Evolutionary conservation across 2,329 filamentous ascomycete species (phyloP).

Genomic region (Lojkania enalia): DNA sequence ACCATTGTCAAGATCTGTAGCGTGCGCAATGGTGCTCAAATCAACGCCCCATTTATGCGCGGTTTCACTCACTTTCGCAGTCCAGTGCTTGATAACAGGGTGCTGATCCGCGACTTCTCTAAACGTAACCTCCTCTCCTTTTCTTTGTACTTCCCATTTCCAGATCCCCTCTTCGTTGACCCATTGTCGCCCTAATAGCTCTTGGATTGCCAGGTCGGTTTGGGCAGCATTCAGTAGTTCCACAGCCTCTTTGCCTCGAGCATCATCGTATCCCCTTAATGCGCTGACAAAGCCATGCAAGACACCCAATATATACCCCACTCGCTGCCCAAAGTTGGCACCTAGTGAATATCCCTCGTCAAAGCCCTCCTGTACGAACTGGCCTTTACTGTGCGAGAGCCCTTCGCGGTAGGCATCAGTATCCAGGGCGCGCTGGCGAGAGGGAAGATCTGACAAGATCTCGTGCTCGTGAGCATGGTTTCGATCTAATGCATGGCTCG

Average conservation of each 20-base stretch:
- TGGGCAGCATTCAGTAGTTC: constrained; percentile 51
- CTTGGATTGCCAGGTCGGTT: constrained; percentile 62
- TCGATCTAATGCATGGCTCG: neutral
- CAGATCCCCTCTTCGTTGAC: constrained; percentile 73
- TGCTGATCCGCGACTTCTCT: constrained; percentile 63
- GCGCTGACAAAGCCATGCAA: constrained; percentile 71
- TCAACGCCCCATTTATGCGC: neutral
- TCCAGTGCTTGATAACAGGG: constrained; percentile 69
- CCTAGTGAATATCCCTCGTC: constrained; percentile 89
- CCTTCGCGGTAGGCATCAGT: constrained; percentile 92
- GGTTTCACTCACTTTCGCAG: constrained; percentile 38
- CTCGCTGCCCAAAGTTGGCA: constrained; percentile 73
- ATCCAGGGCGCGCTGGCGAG: constrained; percentile 73
- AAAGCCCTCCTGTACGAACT: constrained; percentile 82
- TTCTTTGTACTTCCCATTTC: constrained; percentile 60
- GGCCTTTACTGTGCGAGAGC: constrained; percentile 72
- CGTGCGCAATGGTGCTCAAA: neutral
- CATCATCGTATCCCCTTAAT: constrained; percentile 35
- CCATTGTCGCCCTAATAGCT: constrained; percentile 67
- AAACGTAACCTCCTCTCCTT: constrained; percentile 42
- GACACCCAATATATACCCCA: constrained; percentile 75
- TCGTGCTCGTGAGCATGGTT: constrained; percentile 46
- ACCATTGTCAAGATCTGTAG: neutral
- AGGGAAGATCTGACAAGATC: constrained; percentile 70
- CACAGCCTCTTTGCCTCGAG: constrained; percentile 30